phyloP scores from a whole-genome alignment of 768 basidiomycete species.

The Lanmaoa rubissima region DNA sequence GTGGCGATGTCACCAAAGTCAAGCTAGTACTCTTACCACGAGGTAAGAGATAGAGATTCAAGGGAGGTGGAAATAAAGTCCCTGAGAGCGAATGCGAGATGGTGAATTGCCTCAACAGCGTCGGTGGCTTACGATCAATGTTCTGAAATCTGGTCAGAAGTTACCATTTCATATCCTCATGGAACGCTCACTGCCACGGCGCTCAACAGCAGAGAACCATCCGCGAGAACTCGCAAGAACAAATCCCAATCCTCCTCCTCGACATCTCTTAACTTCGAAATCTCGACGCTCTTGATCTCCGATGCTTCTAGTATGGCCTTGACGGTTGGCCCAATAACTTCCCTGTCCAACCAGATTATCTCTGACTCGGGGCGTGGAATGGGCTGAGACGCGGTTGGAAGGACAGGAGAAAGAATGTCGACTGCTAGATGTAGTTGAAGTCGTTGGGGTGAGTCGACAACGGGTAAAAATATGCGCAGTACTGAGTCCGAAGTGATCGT shows the following conservation, averaged over 20 bases:
- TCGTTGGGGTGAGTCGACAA: constrained; percentile 80
- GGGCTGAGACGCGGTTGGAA: constrained; percentile 34
- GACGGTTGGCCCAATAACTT: constrained; percentile 51
- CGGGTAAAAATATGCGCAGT: constrained; percentile 82
- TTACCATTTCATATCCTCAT: neutral
- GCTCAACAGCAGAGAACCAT: constrained; percentile 72
- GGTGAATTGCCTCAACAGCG: constrained; percentile 71
- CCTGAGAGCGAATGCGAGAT: constrained; percentile 61
- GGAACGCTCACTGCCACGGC: constrained; percentile 62
- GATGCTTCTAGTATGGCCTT: constrained; percentile 40
- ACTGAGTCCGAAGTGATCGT: constrained; percentile 82
- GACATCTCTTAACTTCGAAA: constrained; percentile 56
- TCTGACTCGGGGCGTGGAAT: constrained; percentile 38
- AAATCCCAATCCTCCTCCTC: constrained; percentile 75
- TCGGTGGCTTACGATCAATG: constrained; percentile 86
- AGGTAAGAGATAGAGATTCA: constrained; percentile 53
- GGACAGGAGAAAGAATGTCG: constrained; percentile 59
- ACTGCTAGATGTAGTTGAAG: constrained; percentile 83
- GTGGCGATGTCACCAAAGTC: constrained; percentile 64
- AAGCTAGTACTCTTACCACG: constrained; percentile 41
- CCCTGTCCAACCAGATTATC: constrained; percentile 70
- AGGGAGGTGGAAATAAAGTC: constrained; percentile 46
- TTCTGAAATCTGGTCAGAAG: constrained; percentile 50
- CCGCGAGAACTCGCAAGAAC: constrained; percentile 67
- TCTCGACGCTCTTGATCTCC: constrained; percentile 3